Base-by-base conservation (phyloP, 1,284 basidiomycete genomes). In the Prillingera fragicola region DNA sequence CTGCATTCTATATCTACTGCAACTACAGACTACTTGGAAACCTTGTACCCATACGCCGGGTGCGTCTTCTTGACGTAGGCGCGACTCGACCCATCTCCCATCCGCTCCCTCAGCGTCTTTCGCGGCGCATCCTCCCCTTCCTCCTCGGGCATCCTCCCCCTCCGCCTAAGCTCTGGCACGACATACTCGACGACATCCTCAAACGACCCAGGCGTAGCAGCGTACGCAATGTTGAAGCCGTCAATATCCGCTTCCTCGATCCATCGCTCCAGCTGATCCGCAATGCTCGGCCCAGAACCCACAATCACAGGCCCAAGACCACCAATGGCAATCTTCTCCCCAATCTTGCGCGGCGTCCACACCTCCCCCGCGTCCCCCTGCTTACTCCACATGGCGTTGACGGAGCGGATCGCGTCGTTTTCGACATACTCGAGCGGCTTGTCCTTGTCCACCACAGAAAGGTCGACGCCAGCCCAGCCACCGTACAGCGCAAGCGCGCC, bases 401-500 rank as follows among this genome's bases (percentile, higher is more conserved):
- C 48, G 25, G 39, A 41, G 29, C 48, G 48, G 26, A 50, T 45
- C 18, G 48, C 39, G 32, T 50, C 48, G 40, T 50, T 50, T 40
- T 50, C 48, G 40, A 50, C 48, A 18, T 50, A 50, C 39, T 50
- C 43, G 35, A 50, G 48, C 32, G 48, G 48, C 32, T 41, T 21
- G 45, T 52, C 50, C 15, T 39, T 34, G 33, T 33, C 41, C 21
- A 51, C 21, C 14, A 15, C n/a, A 15, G 33, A 29, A 13, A 46
- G 43, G 29, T 46, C 43, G 24, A 47, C 50, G 5, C 50, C 50
- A 1, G 50, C 45, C 44, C 41, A 55, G 1, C 67, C 66, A 5
- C 66, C 67, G 37, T 67, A 65, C 5, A 69, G 55, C 2, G 64
- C 65, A 5, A 65, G 50, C 0, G 66, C 66, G 3, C 66, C 67